phyloP scores from a whole-genome alignment of 768 basidiomycete genomes.

The Leccinum fibrillosum region DNA sequence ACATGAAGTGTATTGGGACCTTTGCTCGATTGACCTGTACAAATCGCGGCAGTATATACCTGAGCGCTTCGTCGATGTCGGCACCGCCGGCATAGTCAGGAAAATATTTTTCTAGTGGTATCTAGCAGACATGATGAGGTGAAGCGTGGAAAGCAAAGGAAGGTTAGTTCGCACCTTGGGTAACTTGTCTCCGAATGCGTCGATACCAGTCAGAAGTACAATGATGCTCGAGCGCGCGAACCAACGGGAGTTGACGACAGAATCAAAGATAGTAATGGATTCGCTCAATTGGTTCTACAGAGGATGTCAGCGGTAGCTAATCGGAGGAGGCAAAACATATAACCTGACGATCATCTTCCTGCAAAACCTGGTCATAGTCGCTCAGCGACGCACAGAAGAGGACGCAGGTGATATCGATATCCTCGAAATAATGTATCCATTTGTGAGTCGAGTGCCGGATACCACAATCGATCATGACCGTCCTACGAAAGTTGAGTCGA shows the following conservation, averaged over 20 bases:
- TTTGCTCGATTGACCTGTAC: background rate
- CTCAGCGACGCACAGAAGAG: background rate
- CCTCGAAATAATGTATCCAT: background rate
- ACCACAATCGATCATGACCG: background rate
- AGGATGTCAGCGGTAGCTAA: background rate
- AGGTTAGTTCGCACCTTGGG: background rate
- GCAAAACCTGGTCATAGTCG: background rate
- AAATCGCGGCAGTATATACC: background rate
- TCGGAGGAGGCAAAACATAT: background rate
- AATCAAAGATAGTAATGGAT: background rate
- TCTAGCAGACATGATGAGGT: background rate
- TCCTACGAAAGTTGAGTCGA: background rate
- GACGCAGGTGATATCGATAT: background rate
- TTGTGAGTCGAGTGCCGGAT: background rate
- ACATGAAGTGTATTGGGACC: background rate
- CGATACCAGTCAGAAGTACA: slow-evolving; percentile 1
- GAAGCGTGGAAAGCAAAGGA: background rate
- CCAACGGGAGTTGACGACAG: background rate
- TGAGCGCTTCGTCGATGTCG: background rate
- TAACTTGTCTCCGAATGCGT: background rate
- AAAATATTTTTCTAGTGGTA: slow-evolving; percentile 1
- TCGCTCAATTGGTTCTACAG: background rate
- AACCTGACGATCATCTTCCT: background rate
- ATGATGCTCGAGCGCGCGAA: background rate
- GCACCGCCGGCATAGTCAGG: background rate